Percentiles rank a stretch among this genome's conserved stretches.
Conservation (phyloP, 441 rosid genomes). For the Populus hybrid region DNA sequence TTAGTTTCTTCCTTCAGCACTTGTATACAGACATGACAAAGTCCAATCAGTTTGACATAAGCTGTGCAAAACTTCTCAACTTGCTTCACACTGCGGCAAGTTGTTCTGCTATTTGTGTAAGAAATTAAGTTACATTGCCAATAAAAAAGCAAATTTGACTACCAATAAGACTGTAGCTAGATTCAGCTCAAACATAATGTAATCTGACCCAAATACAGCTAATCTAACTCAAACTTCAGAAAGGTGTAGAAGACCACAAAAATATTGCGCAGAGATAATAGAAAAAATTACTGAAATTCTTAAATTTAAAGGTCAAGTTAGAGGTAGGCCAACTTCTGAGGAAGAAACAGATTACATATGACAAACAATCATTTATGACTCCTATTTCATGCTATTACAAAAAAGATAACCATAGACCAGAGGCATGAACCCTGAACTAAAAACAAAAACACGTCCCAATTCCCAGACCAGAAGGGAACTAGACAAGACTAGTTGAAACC, state of each 20-base stretch:
- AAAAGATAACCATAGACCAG: not conserved
- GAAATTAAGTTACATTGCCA: not conserved
- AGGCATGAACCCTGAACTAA: not conserved
- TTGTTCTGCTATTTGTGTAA: slow-evolving; percentile 8
- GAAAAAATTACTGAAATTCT: not conserved
- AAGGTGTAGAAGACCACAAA: not conserved
- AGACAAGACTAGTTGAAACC: not conserved
- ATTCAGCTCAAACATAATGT: not conserved
- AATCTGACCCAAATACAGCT: not conserved
- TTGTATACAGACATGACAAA: not conserved
- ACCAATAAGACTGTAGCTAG: not conserved
- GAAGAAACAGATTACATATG: not conserved
- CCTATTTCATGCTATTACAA: not conserved
- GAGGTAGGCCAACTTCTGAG: not conserved
- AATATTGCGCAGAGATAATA: not conserved
- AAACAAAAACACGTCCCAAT: not conserved
- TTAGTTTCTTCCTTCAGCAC: slow-evolving; percentile 5
- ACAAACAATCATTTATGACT: not conserved
- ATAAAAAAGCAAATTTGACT: not conserved
- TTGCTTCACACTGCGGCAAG: slow-evolving; percentile 6
- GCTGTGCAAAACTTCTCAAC: slow-evolving; percentile 9
- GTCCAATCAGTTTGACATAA: slow-evolving; percentile 11
- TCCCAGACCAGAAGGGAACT: not conserved
- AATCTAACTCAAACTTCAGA: not conserved
- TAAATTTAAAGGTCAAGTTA: not conserved